phyloP scores from a whole-genome alignment of 179 eudicot genomes.

The Corrigiola litoralis region DNA sequence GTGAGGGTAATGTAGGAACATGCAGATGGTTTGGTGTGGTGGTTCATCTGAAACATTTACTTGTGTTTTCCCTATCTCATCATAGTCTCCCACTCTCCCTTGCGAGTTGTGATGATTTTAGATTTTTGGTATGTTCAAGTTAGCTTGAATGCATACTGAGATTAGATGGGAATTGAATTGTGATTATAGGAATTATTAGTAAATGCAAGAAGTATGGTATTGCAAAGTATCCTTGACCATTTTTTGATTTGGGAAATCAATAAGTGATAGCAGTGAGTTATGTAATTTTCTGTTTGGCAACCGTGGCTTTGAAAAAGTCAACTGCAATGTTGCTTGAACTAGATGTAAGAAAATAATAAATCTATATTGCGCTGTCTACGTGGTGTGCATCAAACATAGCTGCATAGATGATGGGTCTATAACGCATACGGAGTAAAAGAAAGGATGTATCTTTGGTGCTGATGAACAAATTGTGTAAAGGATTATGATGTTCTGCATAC shows the following conservation, averaged over 20 bases:
- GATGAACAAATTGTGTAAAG: neutral
- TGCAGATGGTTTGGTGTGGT: neutral
- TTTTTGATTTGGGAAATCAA: neutral
- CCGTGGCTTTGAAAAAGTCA: neutral
- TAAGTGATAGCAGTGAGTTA: neutral
- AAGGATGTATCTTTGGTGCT: neutral
- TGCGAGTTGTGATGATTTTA: neutral
- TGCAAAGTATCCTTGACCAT: neutral
- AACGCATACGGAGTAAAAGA: no score
- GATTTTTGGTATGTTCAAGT: no score
- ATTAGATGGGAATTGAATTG: no score
- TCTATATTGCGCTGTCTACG: neutral
- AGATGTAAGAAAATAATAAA: no score
- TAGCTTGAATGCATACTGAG: no score
- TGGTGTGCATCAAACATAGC: neutral
- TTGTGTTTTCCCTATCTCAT: neutral
- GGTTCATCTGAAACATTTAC: neutral
- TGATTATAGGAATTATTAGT: no score
- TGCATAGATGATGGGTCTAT: no score
- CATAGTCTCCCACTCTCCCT: no score
- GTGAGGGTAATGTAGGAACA: neutral
- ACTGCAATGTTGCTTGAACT: no score
- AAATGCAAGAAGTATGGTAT: neutral
- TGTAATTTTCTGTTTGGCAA: neutral
- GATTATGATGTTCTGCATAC: conserved; percentile 1